These are phyloP conservation scores for Lagenaria siceraria DNA, from an alignment of 306 rosid genomes.

Conservation along the genomic window DNA sequence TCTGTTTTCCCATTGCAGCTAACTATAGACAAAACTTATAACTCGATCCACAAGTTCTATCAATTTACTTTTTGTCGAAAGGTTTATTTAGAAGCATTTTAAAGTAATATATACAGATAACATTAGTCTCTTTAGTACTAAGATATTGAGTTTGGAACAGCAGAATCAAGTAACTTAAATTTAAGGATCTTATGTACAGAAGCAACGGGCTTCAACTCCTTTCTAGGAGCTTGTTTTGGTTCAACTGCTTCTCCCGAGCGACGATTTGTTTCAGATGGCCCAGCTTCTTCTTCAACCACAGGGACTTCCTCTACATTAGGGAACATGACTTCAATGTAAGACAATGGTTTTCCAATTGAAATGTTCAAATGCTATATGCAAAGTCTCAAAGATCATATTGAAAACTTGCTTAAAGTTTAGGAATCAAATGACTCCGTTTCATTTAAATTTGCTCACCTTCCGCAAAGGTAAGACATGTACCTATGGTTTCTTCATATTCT, in stretches of 20 bases:
- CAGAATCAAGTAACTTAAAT: slow-evolving; percentile 45
- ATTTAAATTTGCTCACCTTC: slow-evolving; percentile 35
- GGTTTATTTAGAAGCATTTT: too few species aligned
- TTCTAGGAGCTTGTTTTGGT: slow-evolving; percentile 38
- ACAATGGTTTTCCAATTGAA: neutral
- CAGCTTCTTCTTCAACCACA: slow-evolving; percentile 50
- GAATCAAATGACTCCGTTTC: neutral
- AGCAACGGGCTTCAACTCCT: slow-evolving; percentile 47
- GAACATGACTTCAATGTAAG: slow-evolving; percentile 4
- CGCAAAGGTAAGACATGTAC: slow-evolving; percentile 53
- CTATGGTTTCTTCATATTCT: slow-evolving; percentile 61
- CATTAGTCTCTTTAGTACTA: slow-evolving; percentile 1
- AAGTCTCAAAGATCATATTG: neutral
- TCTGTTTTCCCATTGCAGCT: too few species aligned
- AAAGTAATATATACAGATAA: neutral
- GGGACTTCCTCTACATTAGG: slow-evolving; percentile 32
- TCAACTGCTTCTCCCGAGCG: slow-evolving; percentile 48
- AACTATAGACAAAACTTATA: neutral
- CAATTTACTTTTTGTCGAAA: too few species aligned
- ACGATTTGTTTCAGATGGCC: slow-evolving; percentile 53
- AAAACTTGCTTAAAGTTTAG: neutral
- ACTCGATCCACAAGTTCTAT: neutral
- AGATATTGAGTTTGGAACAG: slow-evolving; percentile 10
- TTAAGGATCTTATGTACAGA: slow-evolving; percentile 49
- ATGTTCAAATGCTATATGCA: neutral